Evolutionary conservation across 1,284 basidiomycete genomes (phyloP).

Genomic region (Hymenochaete sp.): DNA sequence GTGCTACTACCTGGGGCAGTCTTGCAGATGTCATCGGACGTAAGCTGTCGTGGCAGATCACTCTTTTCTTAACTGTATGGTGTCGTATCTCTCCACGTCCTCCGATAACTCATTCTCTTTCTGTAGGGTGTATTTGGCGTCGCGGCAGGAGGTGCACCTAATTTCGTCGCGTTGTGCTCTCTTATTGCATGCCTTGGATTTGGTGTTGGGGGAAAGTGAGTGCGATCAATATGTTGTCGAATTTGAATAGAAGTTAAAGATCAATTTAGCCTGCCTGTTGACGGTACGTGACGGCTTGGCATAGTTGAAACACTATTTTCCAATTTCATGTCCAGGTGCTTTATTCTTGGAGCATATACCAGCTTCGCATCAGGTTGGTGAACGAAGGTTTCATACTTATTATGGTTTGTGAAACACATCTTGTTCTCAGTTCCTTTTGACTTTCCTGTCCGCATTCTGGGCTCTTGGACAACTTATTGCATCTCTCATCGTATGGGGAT

Average conservation of each 20-base stretch:
- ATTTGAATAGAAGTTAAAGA: neutral
- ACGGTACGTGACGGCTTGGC: constrained; percentile 30
- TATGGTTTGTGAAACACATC: neutral
- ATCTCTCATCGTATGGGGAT: constrained; percentile 41
- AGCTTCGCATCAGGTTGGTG: constrained; percentile 36
- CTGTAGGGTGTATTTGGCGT: constrained; percentile 42
- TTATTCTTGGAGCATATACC: constrained; percentile 51
- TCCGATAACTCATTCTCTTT: neutral
- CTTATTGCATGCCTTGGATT: constrained; percentile 48
- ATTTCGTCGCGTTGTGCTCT: constrained; percentile 41
- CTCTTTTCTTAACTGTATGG: constrained; percentile 43
- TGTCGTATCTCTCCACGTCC: neutral
- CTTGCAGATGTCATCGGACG: constrained; percentile 44
- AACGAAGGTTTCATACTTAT: neutral
- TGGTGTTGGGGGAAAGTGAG: constrained; percentile 50
- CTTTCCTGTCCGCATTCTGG: constrained; percentile 61
- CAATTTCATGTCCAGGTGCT: constrained; percentile 30
- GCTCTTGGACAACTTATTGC: constrained; percentile 50
- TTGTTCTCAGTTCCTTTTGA: constrained; percentile 40
- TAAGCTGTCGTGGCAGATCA: constrained; percentile 49
- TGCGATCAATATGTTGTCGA: constrained; percentile 4
- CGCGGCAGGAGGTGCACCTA: constrained; percentile 44
- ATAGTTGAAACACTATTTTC: neutral
- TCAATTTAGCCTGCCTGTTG: constrained; percentile 38
- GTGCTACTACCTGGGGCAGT: constrained; percentile 48